These are phyloP conservation scores for Coriaria nepalensis DNA, from an alignment of 306 rosid species.

Conservation along the genomic window DNA sequence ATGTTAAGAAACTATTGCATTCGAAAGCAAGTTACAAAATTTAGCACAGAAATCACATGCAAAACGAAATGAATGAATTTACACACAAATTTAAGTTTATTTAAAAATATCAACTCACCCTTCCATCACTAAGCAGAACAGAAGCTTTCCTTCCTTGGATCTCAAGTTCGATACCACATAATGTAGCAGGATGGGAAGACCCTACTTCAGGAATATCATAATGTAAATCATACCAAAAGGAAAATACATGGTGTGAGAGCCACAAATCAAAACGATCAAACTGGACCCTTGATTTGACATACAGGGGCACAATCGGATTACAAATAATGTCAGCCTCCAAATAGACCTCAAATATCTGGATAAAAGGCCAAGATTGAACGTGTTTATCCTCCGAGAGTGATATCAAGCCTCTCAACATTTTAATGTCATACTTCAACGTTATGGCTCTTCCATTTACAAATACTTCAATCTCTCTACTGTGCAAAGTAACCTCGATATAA, in stretches of 20 bases:
- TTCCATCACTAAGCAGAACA: constrained; percentile 73
- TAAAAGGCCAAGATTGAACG: constrained; percentile 50
- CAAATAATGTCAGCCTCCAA: constrained; percentile 28
- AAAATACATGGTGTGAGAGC: constrained; percentile 58
- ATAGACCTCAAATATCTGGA: constrained; percentile 42
- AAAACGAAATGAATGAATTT: too few species aligned
- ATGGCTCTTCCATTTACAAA: constrained; percentile 21
- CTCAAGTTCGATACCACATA: constrained; percentile 27
- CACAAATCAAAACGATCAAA: constrained; percentile 59
- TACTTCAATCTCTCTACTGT: constrained; percentile 37
- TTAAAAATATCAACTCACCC: constrained; percentile 43
- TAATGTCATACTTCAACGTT: constrained; percentile 37
- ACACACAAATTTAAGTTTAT: too few species aligned
- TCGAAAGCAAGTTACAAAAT: too few species aligned
- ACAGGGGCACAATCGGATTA: constrained; percentile 16
- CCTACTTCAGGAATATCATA: constrained; percentile 29
- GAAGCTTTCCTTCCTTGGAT: constrained; percentile 51
- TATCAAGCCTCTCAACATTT: constrained; percentile 49
- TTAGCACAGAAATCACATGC: too few species aligned
- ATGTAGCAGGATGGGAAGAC: constrained; percentile 36
- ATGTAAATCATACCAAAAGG: constrained; percentile 41
- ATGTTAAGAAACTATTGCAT: too few species aligned
- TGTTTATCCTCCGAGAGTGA: constrained; percentile 28
- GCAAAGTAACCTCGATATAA: constrained; percentile 31
- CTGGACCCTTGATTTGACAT: constrained; percentile 31